Evolutionary conservation across 495 filamentous ascomycete genomes (phyloP).

Genomic region (Penicillium flavigenum): DNA sequence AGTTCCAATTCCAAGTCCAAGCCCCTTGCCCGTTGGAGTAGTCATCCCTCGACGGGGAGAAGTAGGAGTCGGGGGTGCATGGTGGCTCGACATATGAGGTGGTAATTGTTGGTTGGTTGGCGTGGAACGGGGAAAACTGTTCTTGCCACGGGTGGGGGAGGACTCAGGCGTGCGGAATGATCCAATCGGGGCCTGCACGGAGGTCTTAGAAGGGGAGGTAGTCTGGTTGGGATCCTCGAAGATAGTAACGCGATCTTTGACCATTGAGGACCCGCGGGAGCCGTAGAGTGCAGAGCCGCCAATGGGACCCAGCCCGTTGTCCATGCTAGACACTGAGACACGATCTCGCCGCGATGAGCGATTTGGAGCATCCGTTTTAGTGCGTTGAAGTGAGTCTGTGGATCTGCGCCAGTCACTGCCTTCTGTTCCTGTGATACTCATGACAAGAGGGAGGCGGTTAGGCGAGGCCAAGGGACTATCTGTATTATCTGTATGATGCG

Average conservation of each 20-base stretch:
- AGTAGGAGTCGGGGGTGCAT: conserved; percentile 16
- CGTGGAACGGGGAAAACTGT: conserved; percentile 17
- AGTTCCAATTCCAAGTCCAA: conserved; percentile 38
- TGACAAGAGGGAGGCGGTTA: conserved; percentile 12
- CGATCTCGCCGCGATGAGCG: conserved; percentile 8
- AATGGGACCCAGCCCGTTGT: conserved; percentile 11
- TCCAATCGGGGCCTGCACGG: conserved; percentile 11
- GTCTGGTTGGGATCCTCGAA: conserved; percentile 37
- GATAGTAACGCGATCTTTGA: conserved; percentile 38
- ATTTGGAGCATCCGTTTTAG: conserved; percentile 18
- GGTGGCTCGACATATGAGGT: conserved; percentile 17
- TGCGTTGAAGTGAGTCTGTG: conserved; percentile 20
- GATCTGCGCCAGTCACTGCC: conserved; percentile 30
- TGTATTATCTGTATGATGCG: conserved; percentile 13
- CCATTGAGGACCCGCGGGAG: conserved; percentile 4
- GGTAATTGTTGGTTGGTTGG: conserved; percentile 16
- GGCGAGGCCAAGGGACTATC: conserved; percentile 17
- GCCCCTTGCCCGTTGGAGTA: conserved; percentile 34
- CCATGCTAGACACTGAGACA: conserved; percentile 14
- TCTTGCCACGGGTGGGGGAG: conserved; percentile 14
- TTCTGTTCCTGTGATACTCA: conserved; percentile 28
- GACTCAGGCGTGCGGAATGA: conserved; percentile 16
- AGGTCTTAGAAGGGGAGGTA: conserved; percentile 16
- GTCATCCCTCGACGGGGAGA: conserved; percentile 27
- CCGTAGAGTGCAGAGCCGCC: conserved; percentile 6